Percentiles rank a stretch among this genome's conserved stretches.
Conservation (phyloP, 495 filamentous ascomycete genomes). For the Aspergillus diversus region DNA sequence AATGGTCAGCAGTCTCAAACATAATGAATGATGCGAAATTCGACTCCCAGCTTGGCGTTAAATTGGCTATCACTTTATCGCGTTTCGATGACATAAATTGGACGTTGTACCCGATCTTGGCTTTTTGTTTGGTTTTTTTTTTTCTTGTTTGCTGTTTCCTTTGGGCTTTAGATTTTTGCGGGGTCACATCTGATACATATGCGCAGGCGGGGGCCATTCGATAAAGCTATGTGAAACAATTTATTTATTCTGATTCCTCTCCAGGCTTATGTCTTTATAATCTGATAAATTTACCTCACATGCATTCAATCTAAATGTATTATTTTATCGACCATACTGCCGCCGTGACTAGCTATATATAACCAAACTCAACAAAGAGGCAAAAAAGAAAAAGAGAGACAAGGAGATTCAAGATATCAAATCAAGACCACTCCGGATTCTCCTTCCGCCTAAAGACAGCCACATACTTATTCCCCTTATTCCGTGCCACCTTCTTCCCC, state of each 20-base stretch:
- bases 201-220: not conserved
- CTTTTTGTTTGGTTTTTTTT: not conserved
- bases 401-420: not conserved
- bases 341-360: not conserved
- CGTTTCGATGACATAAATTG: not conserved
- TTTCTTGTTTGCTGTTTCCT: not conserved
- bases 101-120: not conserved
- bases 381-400: not conserved
- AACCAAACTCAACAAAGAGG: not conserved
- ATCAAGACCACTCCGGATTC: constrained; percentile 70
- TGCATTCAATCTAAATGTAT: no score
- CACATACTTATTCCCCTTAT: constrained; percentile 85
- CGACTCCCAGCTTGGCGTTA: not conserved
- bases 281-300: not conserved
- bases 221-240: not conserved
- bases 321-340: no score
- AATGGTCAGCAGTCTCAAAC: not conserved
- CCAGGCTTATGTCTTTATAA: not conserved
- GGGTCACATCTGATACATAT: not conserved
- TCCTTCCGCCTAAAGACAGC: constrained; percentile 79
- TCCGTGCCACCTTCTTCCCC: constrained; percentile 93
- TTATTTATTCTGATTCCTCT: not conserved
- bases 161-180: not conserved
- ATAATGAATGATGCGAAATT: constrained; percentile 6
- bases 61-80: constrained; percentile 6